Evolutionary conservation across 768 basidiomycete species (phyloP), one percentile per base, ranked within the genome.

Genomic region (Lactifluus volemus): DNA sequence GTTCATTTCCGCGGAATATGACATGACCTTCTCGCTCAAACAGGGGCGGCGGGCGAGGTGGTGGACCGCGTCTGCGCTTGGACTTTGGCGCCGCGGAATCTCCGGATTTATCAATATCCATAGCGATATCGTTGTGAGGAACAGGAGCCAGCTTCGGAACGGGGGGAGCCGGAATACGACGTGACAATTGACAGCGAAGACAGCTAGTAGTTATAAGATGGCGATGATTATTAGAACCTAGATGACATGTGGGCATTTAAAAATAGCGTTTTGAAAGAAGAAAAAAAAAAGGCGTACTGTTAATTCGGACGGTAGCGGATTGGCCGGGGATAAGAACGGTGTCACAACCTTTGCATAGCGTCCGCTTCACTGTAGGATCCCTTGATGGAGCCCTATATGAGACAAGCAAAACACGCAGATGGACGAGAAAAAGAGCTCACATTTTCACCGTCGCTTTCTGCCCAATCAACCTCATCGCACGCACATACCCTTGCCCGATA

Each of bases 311-410:
- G 1, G 76, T 77, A 0, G 82, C 81, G 1, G 87, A 85, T 1
- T 80, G 64, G 12, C 92, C 92, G 0, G 89, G 85, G 1, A 92
- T 66, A 4, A 93, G 75, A 8, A 85, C 77, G 0, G 76, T 70
- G 58, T 81, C 77, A 68, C 92, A 95, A 1, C 76, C 76, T 69
- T 81, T 83, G 73, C 92, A 95, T 7, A 92, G 67, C 1, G 85
- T 82, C 11, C 92, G 84, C 70, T 94, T 95, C n/a, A 94, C 78
- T 0, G 80, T 75, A 0, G 92, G 91, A 69, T 94, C 92, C 67
- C 92, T 47, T 92, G 64, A 48, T 1, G 34, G 2, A 11, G 3
- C 5, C 25, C 54, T 14, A 52, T 48, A 17, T 48, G 2, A 50
- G 6, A 30, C 34, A 25, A 25, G 25, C 25, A 45, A 14, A 34